Base-by-base conservation (phyloP, 208 protist genomes). In the Porcisia hertigi region DNA sequence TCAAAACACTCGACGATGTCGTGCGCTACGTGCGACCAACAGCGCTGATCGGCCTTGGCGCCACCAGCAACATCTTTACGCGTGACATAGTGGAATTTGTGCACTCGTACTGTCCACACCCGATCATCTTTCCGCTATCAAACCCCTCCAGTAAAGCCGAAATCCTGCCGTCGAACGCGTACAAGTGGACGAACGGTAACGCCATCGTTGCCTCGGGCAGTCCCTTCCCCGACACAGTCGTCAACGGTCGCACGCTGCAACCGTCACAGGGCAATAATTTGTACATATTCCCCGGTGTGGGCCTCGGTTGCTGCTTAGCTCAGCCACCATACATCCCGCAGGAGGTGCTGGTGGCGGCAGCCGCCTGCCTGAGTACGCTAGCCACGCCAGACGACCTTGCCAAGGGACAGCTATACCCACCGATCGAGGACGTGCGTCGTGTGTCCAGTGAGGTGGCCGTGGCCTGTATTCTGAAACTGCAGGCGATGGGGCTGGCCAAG, bases 261-360 rank as follows among this genome's bases (percentile, higher is more conserved):
- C 92, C 97, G 12, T 93, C 94, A 47, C 98, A 99, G 87, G 98
- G 96, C 57, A 99, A 99, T 90, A 99, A 99, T 86, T 92, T 99
- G 59, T 97, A 98, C 82, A 91, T 99, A 64, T 99, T 99, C 88
- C 97, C 97, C 30, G 98, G 97, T 58, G 73, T 99, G 23, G 98
- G 96, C 54, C 89, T 99, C 36, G 98, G 95, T 53, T 92, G 88
- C 75, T 75, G 65, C 58, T 74, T 95, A 16, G 88, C 88, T 20
- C 83, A 93, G 77, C 82, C 93, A n/a, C 84, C 76, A 18, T 62
- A 87, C 62, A 98, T 99, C 55, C 94, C 97, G 14, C 91, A 99
- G 67, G 81, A 86, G 53, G 97, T 98, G 69, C 80, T 99, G 71
- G 79, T 89, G 34, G 77, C 77, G 7, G 91, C 98, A 0, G 89